These are phyloP conservation scores for Candida tropicalis DNA, from an alignment of 1,139 yeast species.

Conservation along the genomic window DNA sequence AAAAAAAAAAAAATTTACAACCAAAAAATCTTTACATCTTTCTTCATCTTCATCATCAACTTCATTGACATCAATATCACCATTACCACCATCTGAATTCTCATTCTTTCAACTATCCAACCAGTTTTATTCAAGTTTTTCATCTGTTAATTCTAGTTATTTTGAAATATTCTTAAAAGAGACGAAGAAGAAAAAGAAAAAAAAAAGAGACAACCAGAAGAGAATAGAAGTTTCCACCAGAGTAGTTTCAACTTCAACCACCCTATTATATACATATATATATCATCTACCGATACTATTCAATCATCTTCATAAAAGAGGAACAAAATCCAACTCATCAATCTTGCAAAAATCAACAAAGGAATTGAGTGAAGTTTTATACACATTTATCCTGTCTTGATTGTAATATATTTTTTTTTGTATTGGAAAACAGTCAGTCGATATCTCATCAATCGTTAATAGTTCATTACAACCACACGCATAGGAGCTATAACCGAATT, in stretches of 20 bases:
- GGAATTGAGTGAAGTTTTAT: too few species aligned
- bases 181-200: not conserved
- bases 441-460: too few species aligned
- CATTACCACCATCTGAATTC: not conserved
- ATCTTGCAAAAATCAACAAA: too few species aligned
- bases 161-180: constrained; percentile 1
- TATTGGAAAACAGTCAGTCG: too few species aligned
- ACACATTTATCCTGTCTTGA: too few species aligned
- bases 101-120: not conserved
- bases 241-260: not conserved
- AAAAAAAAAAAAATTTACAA: not conserved
- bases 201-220: not conserved
- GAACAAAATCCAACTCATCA: not conserved
- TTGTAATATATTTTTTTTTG: too few species aligned
- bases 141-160: not conserved
- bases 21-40: too few species aligned
- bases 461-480: too few species aligned
- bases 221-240: not conserved
- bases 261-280: too few species aligned
- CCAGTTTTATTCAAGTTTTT: constrained; percentile 1
- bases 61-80: not conserved
- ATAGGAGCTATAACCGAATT: too few species aligned
- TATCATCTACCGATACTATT: too few species aligned
- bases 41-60: not conserved
- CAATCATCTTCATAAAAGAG: not conserved